phyloP scores from a whole-genome alignment of 2,329 filamentous ascomycete genomes.

The Cladosporium sphaerospermum region DNA sequence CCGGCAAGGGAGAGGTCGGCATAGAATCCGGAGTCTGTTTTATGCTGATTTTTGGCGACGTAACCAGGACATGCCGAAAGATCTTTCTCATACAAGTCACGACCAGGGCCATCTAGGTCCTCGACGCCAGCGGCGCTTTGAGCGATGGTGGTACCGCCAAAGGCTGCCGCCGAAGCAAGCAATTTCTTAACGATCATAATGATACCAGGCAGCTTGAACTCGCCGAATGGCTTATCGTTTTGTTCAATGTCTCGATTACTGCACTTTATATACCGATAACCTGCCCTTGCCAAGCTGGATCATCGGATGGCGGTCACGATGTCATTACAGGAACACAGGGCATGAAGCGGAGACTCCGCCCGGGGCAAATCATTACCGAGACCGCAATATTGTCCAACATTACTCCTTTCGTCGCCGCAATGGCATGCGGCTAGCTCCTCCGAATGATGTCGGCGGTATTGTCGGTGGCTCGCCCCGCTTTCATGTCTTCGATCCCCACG shows the following conservation, averaged over 20 bases:
- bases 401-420: conserved; percentile 3
- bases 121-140: conserved; percentile 11
- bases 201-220: conserved; percentile 1
- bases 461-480: neutral
- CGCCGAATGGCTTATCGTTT: neutral
- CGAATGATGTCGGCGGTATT: conserved; percentile 1
- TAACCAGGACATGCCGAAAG: conserved; percentile 57
- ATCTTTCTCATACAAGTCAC: conserved; percentile 12
- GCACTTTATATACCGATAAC: conserved; percentile 6
- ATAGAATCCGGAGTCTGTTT: conserved; percentile 49
- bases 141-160: conserved; percentile 1
- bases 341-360: neutral
- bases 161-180: conserved; percentile 6
- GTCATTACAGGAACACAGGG: neutral
- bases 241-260: neutral
- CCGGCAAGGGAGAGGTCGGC: conserved; percentile 65
- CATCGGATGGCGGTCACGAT: conserved; percentile 1
- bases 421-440: neutral
- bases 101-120: conserved; percentile 9
- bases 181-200: conserved; percentile 8
- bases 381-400: neutral
- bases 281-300: conserved; percentile 6
- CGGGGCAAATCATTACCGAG: neutral
- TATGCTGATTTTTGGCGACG: conserved; percentile 50
- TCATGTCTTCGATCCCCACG: neutral